Base-by-base conservation (phyloP, 2,329 filamentous ascomycete species). In the Claviceps sp. region DNA sequence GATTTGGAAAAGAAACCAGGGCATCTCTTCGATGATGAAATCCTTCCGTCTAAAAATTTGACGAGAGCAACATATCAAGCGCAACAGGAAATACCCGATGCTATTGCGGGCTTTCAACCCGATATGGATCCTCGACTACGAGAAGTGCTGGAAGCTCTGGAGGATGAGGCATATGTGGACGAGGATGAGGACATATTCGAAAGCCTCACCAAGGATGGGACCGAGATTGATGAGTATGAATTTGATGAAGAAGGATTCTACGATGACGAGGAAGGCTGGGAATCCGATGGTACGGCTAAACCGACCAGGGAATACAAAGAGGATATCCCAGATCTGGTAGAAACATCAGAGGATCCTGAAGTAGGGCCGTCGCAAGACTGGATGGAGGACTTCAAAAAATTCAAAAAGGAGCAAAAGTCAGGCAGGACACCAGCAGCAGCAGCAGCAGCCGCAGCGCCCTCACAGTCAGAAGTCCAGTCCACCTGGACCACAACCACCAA, bases 101-200 rank as follows among this genome's bases (percentile, higher is more conserved):
- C 82, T 7, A 87, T 98, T 61, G 85, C 87, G 2, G 93, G 93
- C 0, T 95, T 98, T 67, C 86, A 98, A 68, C 93, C 94, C 6
- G 90, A 97, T 63, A 97, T 98, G 93, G 94, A 98, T 62, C 90
- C 90, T 2, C 78, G 91, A 41, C 67, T 98, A 59, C 79, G 93
- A 46, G 93, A 98, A 67, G 89, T 90, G 5, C 71, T 98, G 24
- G 90, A 96, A 68, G 93, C 93, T 11, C 72, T 98, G 34, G 93
- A 98, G 48, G 93, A 98, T 62, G 93, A 98, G 24, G 91, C 86
- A 2, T 98, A 89, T 63, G 90, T 98, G 2, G 91, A 87, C 22
- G 80, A 91, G 38, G 87, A 93, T 18, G 88, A 93, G n/a, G 87
- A 91, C 52, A 70, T 97, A 49, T 97, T 98, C 67, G 80, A 79